Conservation (phyloP, 371 early-diverging fungal genomes). For the Racocetra persica region DNA sequence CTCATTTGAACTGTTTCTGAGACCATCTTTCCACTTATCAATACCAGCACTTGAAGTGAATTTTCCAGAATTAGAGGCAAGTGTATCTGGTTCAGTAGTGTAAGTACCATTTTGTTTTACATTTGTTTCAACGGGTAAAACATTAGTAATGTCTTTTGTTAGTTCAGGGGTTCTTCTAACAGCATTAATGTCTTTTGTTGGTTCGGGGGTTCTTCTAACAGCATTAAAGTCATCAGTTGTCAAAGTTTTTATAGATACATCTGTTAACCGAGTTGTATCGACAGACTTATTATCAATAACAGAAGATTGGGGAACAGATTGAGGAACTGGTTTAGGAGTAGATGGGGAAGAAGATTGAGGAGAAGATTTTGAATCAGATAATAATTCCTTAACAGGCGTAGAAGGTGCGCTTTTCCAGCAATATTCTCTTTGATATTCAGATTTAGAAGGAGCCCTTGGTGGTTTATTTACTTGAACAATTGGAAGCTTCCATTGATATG, state of each 20-base stretch:
- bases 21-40: slow-evolving; percentile 27
- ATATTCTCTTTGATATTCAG: slow-evolving; percentile 42
- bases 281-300: neutral
- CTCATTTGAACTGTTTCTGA: slow-evolving; percentile 11
- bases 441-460: slow-evolving; percentile 6
- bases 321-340: neutral
- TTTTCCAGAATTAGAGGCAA: neutral
- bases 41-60: neutral
- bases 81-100: neutral
- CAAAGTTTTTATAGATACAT: neutral
- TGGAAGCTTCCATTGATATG: slow-evolving; percentile 35
- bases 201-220: slow-evolving; percentile 4
- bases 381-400: neutral
- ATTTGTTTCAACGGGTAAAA: neutral
- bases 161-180: neutral
- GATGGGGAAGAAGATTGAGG: neutral
- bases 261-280: neutral
- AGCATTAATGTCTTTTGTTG: neutral
- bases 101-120: neutral
- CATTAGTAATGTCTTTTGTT: neutral
- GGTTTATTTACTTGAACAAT: neutral
- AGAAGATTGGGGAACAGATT: neutral
- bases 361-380: neutral
- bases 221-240: neutral
- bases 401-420: slow-evolving; percentile 13